Base-by-base conservation (phyloP, 2,329 filamentous ascomycete genomes). In the Drechslerella coelobrocha region DNA sequence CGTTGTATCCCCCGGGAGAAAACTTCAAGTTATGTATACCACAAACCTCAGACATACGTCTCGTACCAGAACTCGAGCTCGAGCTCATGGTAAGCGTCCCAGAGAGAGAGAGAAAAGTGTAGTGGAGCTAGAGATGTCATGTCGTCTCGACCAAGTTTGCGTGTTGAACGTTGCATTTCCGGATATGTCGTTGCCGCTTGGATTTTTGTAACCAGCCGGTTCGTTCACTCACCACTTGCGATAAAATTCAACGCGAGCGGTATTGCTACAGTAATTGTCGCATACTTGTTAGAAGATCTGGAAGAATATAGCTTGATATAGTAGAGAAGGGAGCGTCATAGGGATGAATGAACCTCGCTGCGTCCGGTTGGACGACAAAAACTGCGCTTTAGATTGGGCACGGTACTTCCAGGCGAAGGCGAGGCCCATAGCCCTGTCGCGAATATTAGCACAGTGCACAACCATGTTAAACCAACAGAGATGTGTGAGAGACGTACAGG, bases 231-330 rank as follows among this genome's bases (percentile, higher is more conserved):
- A 94, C 90, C 89, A 82, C 90, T 91, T 79, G 90, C 90, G 82
- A 94, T 90, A 82, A 94, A 94, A 82, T 94, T 94, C 78, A 94
- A 83, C 79, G 90, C 89, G 80, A 94, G 82, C 75, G 90, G 90
- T 74, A 91, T 81, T 74, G 89, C 90, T 94, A 76, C 21, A 68
- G n/a, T 59, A 17, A 43, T 45, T 37, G 52, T 26, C 73, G 37
- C 23, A 14, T 9, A 45, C 59, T 19, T 52, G 61, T 23, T 52
- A 29, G 26, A 29, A 51, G 53, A 37, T 24, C 12, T 21, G 21
- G 29, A 29, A 26, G 31, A 8, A 45, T 45, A 21, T 51, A 59
- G 56, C 5, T 31, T 17, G 14, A 5, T 8, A 12, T n/a, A 54
- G 43, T 47, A 29, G 50, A 60, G 69, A 76, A 61, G 63, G 66